phyloP scores from a whole-genome alignment of 1,139 yeast species.

The Geotrichum reessii region DNA sequence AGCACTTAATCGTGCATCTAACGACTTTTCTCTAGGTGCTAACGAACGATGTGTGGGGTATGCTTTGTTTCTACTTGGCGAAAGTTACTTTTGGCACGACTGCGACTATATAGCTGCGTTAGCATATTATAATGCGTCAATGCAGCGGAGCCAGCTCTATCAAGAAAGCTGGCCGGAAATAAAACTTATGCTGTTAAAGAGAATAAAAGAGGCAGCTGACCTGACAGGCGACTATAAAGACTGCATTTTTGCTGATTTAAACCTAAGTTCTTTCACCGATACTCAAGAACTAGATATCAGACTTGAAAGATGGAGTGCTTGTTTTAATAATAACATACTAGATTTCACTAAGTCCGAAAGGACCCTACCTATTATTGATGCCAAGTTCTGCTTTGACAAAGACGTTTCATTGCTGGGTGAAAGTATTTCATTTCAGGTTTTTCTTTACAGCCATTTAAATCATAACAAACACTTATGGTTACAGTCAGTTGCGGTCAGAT shows the following conservation, averaged over 20 bases:
- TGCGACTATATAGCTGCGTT: conserved; percentile 40
- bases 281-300: background rate
- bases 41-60: conserved; percentile 38
- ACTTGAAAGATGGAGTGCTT: background rate
- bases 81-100: conserved; percentile 27
- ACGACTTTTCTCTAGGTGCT: conserved; percentile 26
- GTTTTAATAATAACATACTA: background rate
- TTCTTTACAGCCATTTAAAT: background rate
- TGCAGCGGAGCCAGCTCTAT: background rate
- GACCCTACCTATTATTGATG: background rate
- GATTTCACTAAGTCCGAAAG: background rate
- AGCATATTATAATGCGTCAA: conserved; percentile 21
- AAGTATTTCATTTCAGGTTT: background rate
- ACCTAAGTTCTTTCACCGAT: background rate
- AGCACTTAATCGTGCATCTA: conserved; percentile 24
- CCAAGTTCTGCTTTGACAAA: background rate
- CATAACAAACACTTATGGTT: background rate
- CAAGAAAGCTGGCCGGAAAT: background rate
- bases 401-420: background rate
- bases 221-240: background rate
- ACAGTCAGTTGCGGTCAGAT: background rate
- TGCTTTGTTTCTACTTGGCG: conserved; percentile 35
- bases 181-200: background rate
- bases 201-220: background rate
- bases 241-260: background rate